Evolutionary conservation across 2,329 filamentous ascomycete species (phyloP), one percentile per base, ranked within the genome.

Genomic region (Venturia carpophila): DNA sequence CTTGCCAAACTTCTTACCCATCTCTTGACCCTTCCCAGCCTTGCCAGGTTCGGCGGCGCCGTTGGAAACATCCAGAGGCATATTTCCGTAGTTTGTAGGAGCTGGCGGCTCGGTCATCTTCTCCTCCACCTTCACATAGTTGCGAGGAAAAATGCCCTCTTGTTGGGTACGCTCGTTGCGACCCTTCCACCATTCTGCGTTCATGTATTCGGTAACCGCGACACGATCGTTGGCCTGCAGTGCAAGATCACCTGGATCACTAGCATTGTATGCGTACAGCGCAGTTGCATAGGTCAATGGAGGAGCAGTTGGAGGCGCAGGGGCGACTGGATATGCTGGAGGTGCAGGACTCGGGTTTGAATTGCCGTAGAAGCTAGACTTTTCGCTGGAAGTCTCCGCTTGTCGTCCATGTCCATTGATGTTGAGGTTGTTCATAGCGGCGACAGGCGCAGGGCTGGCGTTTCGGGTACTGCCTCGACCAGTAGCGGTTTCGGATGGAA

Each of bases 111-210:
- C 37, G 68, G 77, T 70, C 68, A 73, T 73, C 75, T 88, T 86
- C 69, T 88, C 82, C 70, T 92, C 87, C 63, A 90, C 80, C 68
- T 80, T 82, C 62, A 96, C 92, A 74, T 97, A 97, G 75, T 84
- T 91, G 70, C 88, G 85, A n/a, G 93, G 93, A 83, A 97, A 97
- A 75, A 97, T 96, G 71, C 93, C 93, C 78, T 96, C 91, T 69
- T 85, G 79, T 65, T 88, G 88, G 10, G 92, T 96, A 64, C 91
- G 86, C 72, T 88, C 81, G 77, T 96, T 96, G 70, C 84, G 85
- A 70, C 93, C 93, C 82, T 91, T 88, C 91, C 92, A 97, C 93
- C 93, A 97, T 77, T 97, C 92, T 68, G 87, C 86, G 77, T 97
- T 97, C 88, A 96, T 94, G 80, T 96, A 92, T 78, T 96, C 91